Evolutionary conservation across 768 basidiomycete genomes (phyloP).

Genomic region (Trametes cingulata): DNA sequence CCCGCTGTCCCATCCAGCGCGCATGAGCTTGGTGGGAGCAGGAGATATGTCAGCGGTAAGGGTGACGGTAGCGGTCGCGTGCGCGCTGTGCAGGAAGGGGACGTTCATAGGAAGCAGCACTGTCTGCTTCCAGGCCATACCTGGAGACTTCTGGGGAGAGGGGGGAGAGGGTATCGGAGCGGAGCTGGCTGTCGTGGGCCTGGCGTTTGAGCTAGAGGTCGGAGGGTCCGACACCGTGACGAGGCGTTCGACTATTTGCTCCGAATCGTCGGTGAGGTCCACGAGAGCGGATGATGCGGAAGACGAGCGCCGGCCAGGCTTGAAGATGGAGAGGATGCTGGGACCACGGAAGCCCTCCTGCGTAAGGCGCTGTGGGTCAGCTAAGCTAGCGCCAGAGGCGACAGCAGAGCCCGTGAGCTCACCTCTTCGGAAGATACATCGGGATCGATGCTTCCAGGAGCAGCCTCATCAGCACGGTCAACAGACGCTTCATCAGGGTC

Average conservation of each 20-base stretch:
- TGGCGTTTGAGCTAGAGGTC: slow-evolving; percentile 8
- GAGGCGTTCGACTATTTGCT: slow-evolving; percentile 28
- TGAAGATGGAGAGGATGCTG: slow-evolving; percentile 18
- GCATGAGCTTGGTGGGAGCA: slow-evolving; percentile 21
- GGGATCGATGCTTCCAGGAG: slow-evolving; percentile 14
- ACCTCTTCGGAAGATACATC: slow-evolving; percentile 24
- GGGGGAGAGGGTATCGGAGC: slow-evolving; percentile 2
- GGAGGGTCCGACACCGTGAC: slow-evolving; percentile 19
- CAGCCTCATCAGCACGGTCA: not conserved
- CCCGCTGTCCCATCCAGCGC: slow-evolving; percentile 24
- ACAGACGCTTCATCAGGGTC: slow-evolving; percentile 5
- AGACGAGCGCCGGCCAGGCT: slow-evolving; percentile 18
- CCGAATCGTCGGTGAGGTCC: slow-evolving; percentile 24
- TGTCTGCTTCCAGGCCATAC: slow-evolving; percentile 29
- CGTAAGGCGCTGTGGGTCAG: slow-evolving; percentile 4
- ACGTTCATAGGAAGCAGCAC: slow-evolving; percentile 23
- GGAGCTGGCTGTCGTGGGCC: slow-evolving; percentile 12
- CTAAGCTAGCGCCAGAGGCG: slow-evolving; percentile 9
- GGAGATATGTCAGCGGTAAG: slow-evolving; percentile 21
- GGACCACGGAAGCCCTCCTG: slow-evolving; percentile 22
- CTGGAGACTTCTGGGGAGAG: slow-evolving; percentile 24
- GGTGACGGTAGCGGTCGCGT: slow-evolving; percentile 14
- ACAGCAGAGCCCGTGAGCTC: slow-evolving; percentile 13
- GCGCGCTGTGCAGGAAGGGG: slow-evolving; percentile 11
- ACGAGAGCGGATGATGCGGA: slow-evolving; percentile 18